Conservation (phyloP, 2,329 filamentous ascomycete species). For the Dothideomycetes sp. region DNA sequence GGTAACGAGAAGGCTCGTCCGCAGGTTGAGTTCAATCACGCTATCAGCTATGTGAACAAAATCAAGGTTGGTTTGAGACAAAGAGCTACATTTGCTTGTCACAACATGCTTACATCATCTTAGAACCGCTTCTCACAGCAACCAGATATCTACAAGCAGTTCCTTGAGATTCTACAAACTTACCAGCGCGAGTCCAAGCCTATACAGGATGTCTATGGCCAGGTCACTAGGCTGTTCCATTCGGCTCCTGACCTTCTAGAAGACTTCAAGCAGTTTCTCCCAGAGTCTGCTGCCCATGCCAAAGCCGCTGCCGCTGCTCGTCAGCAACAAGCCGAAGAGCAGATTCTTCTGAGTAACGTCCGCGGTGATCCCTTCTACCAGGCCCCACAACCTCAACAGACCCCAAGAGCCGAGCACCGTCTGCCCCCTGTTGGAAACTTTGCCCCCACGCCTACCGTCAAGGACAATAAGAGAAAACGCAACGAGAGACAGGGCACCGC, state of each 20-base stretch:
- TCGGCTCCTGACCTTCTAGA: slow-evolving; percentile 89
- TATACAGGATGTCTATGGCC: slow-evolving; percentile 95
- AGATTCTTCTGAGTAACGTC: slow-evolving; percentile 55
- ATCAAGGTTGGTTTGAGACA: slow-evolving; percentile 65
- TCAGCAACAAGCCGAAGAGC: slow-evolving; percentile 59
- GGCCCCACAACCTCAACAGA: slow-evolving; percentile 37
- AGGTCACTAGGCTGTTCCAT: slow-evolving; percentile 90
- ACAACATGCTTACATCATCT: slow-evolving; percentile 1
- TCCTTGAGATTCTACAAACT: slow-evolving; percentile 93
- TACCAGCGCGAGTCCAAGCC: slow-evolving; percentile 97
- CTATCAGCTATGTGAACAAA: slow-evolving; percentile 98
- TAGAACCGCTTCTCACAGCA: slow-evolving; percentile 95
- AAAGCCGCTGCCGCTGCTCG: slow-evolving; percentile 46
- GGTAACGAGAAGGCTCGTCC: slow-evolving; percentile 67
- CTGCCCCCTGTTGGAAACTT: slow-evolving; percentile 95
- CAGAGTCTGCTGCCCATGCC: slow-evolving; percentile 71
- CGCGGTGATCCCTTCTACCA: slow-evolving; percentile 43
- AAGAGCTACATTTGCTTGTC: not conserved
- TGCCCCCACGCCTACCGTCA: slow-evolving; percentile 72
- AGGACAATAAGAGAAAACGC: slow-evolving; percentile 60
- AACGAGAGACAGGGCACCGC: slow-evolving; percentile 14
- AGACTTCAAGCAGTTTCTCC: slow-evolving; percentile 97
- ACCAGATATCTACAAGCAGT: slow-evolving; percentile 98
- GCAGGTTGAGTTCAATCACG: slow-evolving; percentile 97
- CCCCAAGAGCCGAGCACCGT: slow-evolving; percentile 37